Base-by-base conservation (phyloP, 495 filamentous ascomycete species). In the Lophiotrema nucula region DNA sequence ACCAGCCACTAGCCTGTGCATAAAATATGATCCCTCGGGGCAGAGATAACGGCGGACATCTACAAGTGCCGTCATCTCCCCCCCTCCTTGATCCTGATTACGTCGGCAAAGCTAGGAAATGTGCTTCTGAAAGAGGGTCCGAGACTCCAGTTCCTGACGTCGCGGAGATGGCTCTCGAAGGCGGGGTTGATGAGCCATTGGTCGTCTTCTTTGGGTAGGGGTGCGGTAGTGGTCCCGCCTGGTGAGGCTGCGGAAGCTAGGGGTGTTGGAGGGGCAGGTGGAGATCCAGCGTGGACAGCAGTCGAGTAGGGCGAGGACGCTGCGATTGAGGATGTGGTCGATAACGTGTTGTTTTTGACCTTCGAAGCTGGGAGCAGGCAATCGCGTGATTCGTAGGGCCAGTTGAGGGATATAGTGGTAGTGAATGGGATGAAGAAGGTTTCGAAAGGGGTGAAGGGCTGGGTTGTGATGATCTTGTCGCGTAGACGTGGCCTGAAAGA, bases 371-470 rank as follows among this genome's bases (percentile, higher is more conserved):
- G 60, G 19, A 73, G 56, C 12, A 73, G 65, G 25, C 68, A 67
- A 27, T 69, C 58, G 13, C 55, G 54, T 8, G 59, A n/a, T 27
- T 89, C 84, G 69, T 91, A 88, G 0, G 83, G 83, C 89, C 89
- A 95, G 64, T 89, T 89, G 12, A 92, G 63, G 22, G 73, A 80
- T 31, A 95, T 45, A 0, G 84, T 89, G 3, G 79, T 80, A 0
- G 88, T 91, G 61, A 82, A 95, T 0, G 88, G 87, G 26, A 90
- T 80, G 66, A 90, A 89, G 73, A 89, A 91, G 52, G 86, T 78
- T 26, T 92, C 88, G 66, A 92, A 89, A 0, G 79, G 76, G 44
- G 69, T 77, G 26, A 76, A 66, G 15, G 74, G 74, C 44, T 81
- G 77, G 5, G 72, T 59, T 18, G 68, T 52, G 3, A 83, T 76